A percentile compares a stretch with the other conserved stretches of the same genome.
Evolutionary conservation across 1,284 basidiomycete genomes (phyloP).

Genomic region (Boletellus deceptivus): DNA sequence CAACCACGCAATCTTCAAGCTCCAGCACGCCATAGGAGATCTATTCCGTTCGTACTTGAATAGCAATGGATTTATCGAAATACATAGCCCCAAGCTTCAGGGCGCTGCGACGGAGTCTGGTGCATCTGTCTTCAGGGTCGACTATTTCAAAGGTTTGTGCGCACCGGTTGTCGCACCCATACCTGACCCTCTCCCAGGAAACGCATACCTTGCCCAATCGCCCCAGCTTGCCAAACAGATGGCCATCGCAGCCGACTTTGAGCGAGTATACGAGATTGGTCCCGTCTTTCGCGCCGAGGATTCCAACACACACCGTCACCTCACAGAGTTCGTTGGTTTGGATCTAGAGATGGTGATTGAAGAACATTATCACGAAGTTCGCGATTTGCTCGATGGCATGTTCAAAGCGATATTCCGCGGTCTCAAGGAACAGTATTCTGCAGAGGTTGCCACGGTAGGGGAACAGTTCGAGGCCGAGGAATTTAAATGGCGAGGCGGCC

Average conservation of each 20-base stretch:
- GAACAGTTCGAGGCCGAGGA: constrained; percentile 91
- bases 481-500: constrained; percentile 73
- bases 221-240: constrained; percentile 99
- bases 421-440: constrained; percentile 72
- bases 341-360: constrained; percentile 99
- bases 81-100: constrained; percentile 97
- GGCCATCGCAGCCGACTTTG: constrained; percentile 98
- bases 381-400: constrained; percentile 84
- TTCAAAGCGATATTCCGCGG: constrained; percentile 84
- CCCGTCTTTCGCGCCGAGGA: constrained; percentile 98
- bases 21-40: constrained; percentile 86
- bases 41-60: constrained; percentile 89
- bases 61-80: constrained; percentile 82
- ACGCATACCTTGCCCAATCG: constrained; percentile 92
- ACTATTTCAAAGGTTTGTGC: constrained; percentile 90
- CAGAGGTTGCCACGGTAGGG: constrained; percentile 80
- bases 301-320: constrained; percentile 95
- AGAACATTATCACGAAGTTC: constrained; percentile 96
- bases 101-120: constrained; percentile 97
- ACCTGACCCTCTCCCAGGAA: constrained; percentile 46
- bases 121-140: constrained; percentile 96
- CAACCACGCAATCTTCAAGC: constrained; percentile 94
- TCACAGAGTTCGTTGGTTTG: constrained; percentile 98
- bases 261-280: constrained; percentile 96
- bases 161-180: background rate